Evolutionary conservation across 2,329 filamentous ascomycete genomes (phyloP), one percentile per base, ranked within the genome.

Genomic region (Trichoderma afroharzianum): DNA sequence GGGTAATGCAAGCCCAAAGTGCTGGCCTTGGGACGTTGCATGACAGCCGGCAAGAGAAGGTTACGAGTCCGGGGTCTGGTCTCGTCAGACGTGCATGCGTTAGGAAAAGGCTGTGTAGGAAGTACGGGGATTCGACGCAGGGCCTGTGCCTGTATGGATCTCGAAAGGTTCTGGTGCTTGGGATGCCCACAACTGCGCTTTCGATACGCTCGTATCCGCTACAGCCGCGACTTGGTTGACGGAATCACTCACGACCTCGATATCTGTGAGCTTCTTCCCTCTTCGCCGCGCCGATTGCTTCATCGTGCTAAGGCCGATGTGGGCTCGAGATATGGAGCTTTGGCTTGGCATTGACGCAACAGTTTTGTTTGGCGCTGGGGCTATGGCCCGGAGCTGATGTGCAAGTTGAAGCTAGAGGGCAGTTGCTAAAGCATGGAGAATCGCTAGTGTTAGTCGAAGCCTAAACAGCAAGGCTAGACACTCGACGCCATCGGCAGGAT

Each of bases 51-150:
- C 62, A 64, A 66, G 28, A 66, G 50, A 61, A 69, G 66, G 67
- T 53, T 69, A 36, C 67, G 67, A 69, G 67, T 15, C 67, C 57
- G 50, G 67, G 67, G 67, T 47, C 55, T 43, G 64, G 39, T 68
- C 21, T 39, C 43, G 67, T 69, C 67, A 69, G 67, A 69, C 67
- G 67, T 62, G 67, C 67, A 69, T 69, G 67, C 67, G 59, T 69
- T 26, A 67, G 57, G 24, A 32, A 36, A 61, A 28, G 67, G 57
- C 67, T 62, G 67, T 63, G 30, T 68, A 33, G 26, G 67, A 53
- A 50, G 55, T 28, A 68, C 43, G 14, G 33, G 30, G 50, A 39
- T 67, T 8, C 47, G 18, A 59, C 33, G 53, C 43, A 63, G n/a
- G 58, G 53, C 55, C 28, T 33, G 36, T 21, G 43, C 43, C n/a